Base-by-base conservation (phyloP, 1,139 yeast species). In the Barnettozyma hawaiiensis region DNA sequence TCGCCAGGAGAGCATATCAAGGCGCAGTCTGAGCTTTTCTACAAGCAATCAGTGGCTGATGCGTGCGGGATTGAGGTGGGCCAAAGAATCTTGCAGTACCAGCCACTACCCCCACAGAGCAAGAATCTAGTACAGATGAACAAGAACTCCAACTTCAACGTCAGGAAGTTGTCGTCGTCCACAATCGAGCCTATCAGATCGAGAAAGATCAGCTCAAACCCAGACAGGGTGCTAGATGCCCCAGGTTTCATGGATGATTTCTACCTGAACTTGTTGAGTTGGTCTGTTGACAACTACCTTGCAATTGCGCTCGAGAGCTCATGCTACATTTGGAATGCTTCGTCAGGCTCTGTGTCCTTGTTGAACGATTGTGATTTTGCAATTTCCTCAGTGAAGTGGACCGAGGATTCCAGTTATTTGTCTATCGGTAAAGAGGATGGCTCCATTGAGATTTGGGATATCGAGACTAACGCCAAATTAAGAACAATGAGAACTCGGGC, bases 241-340 rank as follows among this genome's bases (percentile, higher is more conserved):
- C 99, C 98, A 0, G 97, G 96, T 0, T 73, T 90, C 45, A 76
- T 84, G 29, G 97, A 92, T 62, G 98, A 92, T 65, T 94, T 89
- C 62, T 92, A 92, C 62, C 72, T 90, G 44, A 90, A 89, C 61
- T 68, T 92, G 42, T 66, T 92, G 46, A 81, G 92, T 48, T 92
- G 98, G 98, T 89, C 97, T 4, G 69, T 70, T 56, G 78, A 81
- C 28, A 89, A 92, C 62, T 70, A 83, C 44, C 71, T 94, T 35
- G 97, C 97, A 1, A 85, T 94, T 58, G 98, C 96, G 2, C 70
- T 94, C 45, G 96, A 84, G 45, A 81, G 78, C 49, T 74, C 83
- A 2, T 86, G 92, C 9, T 92, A 92, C 59, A 81, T 89, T 26
- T 92, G 98, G 97, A 85, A 90, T 63, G 97, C 97, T 1, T 72